Percentiles rank a stretch among this genome's conserved stretches.
These are phyloP conservation scores for Silene coronaria DNA, from an alignment of 179 eudicot species.

Conservation along the genomic window DNA sequence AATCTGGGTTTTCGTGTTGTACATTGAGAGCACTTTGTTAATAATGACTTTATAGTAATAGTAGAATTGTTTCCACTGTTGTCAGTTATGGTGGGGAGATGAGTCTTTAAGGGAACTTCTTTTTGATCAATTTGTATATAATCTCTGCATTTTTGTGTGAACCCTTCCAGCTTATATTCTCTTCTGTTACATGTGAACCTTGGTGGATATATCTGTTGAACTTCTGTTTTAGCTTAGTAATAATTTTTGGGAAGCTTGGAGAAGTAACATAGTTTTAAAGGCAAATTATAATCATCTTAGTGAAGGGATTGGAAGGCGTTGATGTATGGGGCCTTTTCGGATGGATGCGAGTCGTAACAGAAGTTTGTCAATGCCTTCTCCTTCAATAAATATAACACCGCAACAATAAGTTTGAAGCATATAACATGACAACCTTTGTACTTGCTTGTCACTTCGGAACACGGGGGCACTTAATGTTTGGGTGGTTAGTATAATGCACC, in stretches of 20 bases:
- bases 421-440: not conserved
- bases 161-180: not conserved
- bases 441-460: not conserved
- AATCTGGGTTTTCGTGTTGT: too few species aligned
- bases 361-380: not conserved
- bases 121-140: not conserved
- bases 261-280: not conserved
- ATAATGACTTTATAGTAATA: too few species aligned
- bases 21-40: too few species aligned
- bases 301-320: not conserved
- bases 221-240: not conserved
- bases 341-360: not conserved
- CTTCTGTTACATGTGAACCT: not conserved
- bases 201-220: not conserved
- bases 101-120: not conserved
- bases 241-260: too few species aligned
- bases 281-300: not conserved
- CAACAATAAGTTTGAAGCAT: not conserved
- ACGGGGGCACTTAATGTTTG: not conserved
- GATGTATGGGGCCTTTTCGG: not conserved
- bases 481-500: not conserved
- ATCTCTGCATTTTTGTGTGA: not conserved
- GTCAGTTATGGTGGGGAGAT: not conserved
- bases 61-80: too few species aligned
- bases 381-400: not conserved